Base-by-base conservation (phyloP, 345 rosid species). In the Laguncularia racemosa region DNA sequence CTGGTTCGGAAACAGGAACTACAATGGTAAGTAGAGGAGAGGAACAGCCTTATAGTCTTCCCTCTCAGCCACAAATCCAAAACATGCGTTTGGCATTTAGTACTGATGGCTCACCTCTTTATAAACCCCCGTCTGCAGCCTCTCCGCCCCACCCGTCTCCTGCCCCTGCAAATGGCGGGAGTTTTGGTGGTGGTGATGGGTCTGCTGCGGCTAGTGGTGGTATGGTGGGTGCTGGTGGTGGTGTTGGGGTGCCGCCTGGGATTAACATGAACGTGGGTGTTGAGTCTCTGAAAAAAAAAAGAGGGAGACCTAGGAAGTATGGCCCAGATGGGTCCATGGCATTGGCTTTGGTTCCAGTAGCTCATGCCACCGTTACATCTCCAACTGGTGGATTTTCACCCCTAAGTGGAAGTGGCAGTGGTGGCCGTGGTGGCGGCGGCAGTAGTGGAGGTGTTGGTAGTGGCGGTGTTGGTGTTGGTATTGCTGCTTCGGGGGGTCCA, bases 251-350 rank as follows among this genome's bases (percentile, higher is more conserved):
- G 38, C 48, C 56, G 63, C 57, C 55, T 46, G 75, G 64, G 55
- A 68, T 72, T 48, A 74, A 65, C 50, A 69, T 76, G 67, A 76
- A 64, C 53, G 52, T 65, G 66, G 64, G 44, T 13, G 67, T 69
- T 46, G 84, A 75, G 45, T 65, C 66, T 1, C 11, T 68, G 74
- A 84, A 70, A 76, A 80, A 64, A 69, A 84, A 81, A 75, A 76
- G 88, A 61, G 91, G 91, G 14, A 76, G 91, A 60, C 91, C 91
- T 12, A 79, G 87, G 63, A 84, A 84, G 71, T 84, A 84, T 23
- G 85, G 81, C 20, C 82, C 91, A 7, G 91, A 77, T 43, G 85
- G 83, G 17, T 53, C 73, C 52, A 76, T 84, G 76, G 59, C 83
- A 0, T 20, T 78, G 72, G 73, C 70, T 49, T 57, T 77, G 9